Conservation (phyloP, 306 rosid species). For the Gastrolobium villosum region DNA sequence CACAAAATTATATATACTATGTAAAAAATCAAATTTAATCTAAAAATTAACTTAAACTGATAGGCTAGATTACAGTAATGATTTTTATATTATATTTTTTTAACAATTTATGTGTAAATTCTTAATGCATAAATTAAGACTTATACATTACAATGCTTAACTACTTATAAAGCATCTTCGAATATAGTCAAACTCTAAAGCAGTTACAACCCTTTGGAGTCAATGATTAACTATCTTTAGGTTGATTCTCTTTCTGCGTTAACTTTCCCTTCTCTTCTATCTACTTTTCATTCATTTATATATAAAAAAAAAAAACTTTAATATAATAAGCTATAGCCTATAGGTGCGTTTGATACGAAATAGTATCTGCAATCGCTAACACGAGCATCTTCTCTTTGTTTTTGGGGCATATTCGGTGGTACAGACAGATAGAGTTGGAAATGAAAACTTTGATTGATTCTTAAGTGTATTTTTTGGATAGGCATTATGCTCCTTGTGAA, state of each 20-base stretch:
- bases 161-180: no score
- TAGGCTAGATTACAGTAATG: no score
- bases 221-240: background rate
- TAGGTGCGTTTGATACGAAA: no score
- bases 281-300: background rate
- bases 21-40: no score
- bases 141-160: no score
- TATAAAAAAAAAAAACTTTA: no score
- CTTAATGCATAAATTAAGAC: no score
- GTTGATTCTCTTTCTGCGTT: background rate
- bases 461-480: background rate
- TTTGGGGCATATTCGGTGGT: background rate
- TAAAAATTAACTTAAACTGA: no score
- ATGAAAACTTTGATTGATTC: background rate
- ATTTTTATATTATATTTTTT: no score
- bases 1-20: no score
- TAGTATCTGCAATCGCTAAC: background rate
- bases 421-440: background rate
- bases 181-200: background rate
- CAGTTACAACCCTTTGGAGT: background rate
- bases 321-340: no score
- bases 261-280: background rate
- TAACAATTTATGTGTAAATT: no score
- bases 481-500: background rate
- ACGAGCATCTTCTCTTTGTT: background rate